A percentile compares a stretch with the other conserved stretches of the same genome.
Evolutionary conservation across 2,329 filamentous ascomycete genomes (phyloP).

Genomic region (Ophiocordyceps camponoti-leonardi): DNA sequence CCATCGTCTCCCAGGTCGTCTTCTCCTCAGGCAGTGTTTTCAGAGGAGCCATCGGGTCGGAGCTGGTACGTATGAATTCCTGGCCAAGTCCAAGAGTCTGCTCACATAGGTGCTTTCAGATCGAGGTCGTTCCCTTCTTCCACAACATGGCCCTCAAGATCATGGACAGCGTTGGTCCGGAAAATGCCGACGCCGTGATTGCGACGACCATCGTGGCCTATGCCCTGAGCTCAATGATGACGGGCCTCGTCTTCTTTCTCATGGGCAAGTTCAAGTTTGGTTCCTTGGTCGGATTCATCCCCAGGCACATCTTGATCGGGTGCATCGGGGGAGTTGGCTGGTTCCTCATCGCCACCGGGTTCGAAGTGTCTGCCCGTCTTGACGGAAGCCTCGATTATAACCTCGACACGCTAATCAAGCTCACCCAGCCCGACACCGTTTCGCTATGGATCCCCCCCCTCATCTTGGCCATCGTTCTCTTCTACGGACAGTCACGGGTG

Average conservation of each 20-base stretch:
- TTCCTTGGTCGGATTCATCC: slow-evolving; percentile 91
- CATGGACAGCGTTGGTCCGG: slow-evolving; percentile 56
- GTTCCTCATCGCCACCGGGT: slow-evolving; percentile 79
- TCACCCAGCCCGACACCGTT: slow-evolving; percentile 58
- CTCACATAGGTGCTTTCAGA: slow-evolving; percentile 26
- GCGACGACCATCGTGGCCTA: slow-evolving; percentile 91
- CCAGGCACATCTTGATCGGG: slow-evolving; percentile 85
- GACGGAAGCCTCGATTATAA: slow-evolving; percentile 76
- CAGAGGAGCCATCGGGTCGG: slow-evolving; percentile 79
- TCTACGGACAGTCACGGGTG: slow-evolving; percentile 58
- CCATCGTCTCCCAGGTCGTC: slow-evolving; percentile 79
- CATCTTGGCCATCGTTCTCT: slow-evolving; percentile 55
- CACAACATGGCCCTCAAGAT: slow-evolving; percentile 96
- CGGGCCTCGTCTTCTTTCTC: slow-evolving; percentile 76
- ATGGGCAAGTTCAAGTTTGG: slow-evolving; percentile 81
- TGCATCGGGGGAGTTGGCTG: slow-evolving; percentile 96
- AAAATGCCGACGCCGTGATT: slow-evolving; percentile 70
- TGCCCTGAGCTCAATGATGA: slow-evolving; percentile 77
- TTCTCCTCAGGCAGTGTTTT: slow-evolving; percentile 83
- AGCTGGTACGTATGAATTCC: slow-evolving; percentile 44
- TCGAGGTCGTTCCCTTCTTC: slow-evolving; percentile 96
- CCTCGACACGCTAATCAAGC: slow-evolving; percentile 53
- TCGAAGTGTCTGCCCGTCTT: slow-evolving; percentile 83
- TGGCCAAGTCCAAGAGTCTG: background rate
- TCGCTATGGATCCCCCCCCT: slow-evolving; percentile 74